phyloP scores from a whole-genome alignment of 768 basidiomycete genomes.

The Boletus tomentosulus region DNA sequence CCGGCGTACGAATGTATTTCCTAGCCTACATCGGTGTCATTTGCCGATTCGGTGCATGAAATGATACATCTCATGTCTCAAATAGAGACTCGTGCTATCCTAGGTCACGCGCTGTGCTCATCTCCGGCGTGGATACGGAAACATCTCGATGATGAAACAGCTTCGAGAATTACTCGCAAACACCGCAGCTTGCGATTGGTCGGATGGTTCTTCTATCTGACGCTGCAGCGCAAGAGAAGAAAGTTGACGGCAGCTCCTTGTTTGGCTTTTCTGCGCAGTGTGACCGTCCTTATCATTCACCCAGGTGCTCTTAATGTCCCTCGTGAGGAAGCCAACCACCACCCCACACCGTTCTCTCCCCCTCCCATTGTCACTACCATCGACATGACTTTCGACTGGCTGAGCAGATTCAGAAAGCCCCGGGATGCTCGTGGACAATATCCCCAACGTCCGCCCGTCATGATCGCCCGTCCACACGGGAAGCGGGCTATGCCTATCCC shows the following conservation, averaged over 20 bases:
- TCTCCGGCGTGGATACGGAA: conserved; percentile 24
- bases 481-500: conserved; percentile 16
- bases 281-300: conserved; percentile 25
- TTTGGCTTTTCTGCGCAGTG: conserved; percentile 23
- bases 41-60: conserved; percentile 18
- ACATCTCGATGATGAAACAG: conserved; percentile 26
- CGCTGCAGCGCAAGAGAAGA: conserved; percentile 25
- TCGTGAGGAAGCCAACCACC: conserved; percentile 8
- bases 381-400: conserved; percentile 27
- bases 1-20: conserved; percentile 20
- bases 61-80: conserved; percentile 13
- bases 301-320: conserved; percentile 27
- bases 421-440: conserved; percentile 14
- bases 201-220: conserved; percentile 24
- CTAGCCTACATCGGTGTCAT: conserved; percentile 5
- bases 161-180: conserved; percentile 27
- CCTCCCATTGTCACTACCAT: conserved; percentile 3
- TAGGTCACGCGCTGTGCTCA: conserved; percentile 17
- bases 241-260: conserved; percentile 21
- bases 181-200: conserved; percentile 27
- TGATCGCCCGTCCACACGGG: conserved; percentile 13
- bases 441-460: conserved; percentile 13
- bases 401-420: conserved; percentile 22
- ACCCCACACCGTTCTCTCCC: conserved; percentile 5
- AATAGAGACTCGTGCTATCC: conserved; percentile 17